Evolutionary conservation across 345 rosid species (phyloP).

Genomic region (Pistacia integerrima): DNA sequence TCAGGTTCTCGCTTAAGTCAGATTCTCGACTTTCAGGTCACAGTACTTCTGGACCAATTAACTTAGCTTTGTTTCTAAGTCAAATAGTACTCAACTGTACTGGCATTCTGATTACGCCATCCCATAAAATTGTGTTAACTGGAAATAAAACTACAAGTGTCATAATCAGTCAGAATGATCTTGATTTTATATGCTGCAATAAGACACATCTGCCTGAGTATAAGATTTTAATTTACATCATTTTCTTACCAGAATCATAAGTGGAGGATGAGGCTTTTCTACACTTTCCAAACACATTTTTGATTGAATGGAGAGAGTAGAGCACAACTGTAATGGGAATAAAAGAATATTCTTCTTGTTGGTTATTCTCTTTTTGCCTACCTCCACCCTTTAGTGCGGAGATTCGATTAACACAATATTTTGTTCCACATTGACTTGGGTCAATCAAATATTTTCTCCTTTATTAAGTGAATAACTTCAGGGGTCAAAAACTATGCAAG

Average conservation of each 20-base stretch:
- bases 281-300: neutral
- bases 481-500: neutral
- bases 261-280: neutral
- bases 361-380: neutral
- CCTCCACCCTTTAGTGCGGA: neutral
- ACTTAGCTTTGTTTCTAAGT: neutral
- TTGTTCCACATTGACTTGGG: neutral
- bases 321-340: constrained; percentile 6
- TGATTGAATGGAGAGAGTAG: neutral
- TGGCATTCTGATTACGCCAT: neutral
- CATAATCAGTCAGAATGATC: neutral
- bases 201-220: neutral
- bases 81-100: neutral
- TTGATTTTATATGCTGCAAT: neutral
- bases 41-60: neutral
- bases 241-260: no score
- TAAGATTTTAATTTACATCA: no score
- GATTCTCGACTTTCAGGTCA: neutral
- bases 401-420: neutral
- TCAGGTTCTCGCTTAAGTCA: neutral
- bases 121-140: no score
- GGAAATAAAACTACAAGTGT: no score
- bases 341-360: constrained; percentile 1
- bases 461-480: neutral
- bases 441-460: neutral